Evolutionary conservation across 2,329 filamentous ascomycete species (phyloP), one percentile per base, ranked within the genome.

Genomic region (Fusarium papillatum): DNA sequence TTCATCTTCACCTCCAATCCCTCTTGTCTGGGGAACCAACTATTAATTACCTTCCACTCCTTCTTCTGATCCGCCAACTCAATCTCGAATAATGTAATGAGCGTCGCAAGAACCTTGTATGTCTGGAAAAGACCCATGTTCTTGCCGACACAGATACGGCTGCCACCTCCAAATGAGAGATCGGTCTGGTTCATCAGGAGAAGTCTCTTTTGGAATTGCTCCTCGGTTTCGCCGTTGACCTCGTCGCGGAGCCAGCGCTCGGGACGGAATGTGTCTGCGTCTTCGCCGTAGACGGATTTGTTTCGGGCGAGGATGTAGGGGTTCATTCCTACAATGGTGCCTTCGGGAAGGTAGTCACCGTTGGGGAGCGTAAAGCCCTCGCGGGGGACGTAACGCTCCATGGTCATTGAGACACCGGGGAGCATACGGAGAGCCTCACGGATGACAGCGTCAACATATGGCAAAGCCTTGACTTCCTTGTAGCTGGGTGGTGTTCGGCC

Each of bases 361-460:
- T 82, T 75, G 3, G 78, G 78, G 5, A 85, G 78, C 1, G 66
- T 76, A 14, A 83, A 77, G 7, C 87, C 86, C 6, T 77, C 80
- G 1, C 65, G 26, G 0, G 87, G 87, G 0, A 88, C 87, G 17
- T 86, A 78, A 1, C 88, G 85, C 71, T 88, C 86, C 7, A 89
- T 81, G 0, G 84, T 75, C 73, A 87, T 82, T 1, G 83, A 83
- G 7, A 88, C 81, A 3, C 82, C 83, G 0, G 87, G 86, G 48
- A 88, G 84, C 4, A 88, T 78, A 5, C 88, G 84, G 67, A 87
- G 81, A 1, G 85, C 83, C 78, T 90, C 89, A 29, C 85, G 85
- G 16, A 90, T 80, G 1, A 88, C 85, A 0, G 88, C 87, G 50
- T 79, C 72, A 7, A 74, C 50, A 29, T 79, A 79, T 4, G 78